Conservation (phyloP, 257 asterid species). For the Lavandula angustifolia region DNA sequence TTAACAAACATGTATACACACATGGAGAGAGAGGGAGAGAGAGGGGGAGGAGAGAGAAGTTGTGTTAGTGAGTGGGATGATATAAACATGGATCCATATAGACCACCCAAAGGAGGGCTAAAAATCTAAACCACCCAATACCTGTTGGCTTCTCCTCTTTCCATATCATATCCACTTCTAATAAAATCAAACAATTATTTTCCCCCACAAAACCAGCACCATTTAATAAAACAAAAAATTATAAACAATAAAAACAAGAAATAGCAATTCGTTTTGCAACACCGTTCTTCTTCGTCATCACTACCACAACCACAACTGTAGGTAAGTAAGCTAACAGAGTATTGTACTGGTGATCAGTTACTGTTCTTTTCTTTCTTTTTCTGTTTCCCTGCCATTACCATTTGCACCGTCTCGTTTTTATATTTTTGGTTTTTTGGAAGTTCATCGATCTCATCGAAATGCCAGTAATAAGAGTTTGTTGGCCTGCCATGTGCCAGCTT, state of each 20-base stretch:
- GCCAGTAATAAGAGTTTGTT: background rate
- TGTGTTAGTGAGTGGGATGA: constrained; percentile 14
- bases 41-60: background rate
- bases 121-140: constrained; percentile 65
- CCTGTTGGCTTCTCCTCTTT: constrained; percentile 34
- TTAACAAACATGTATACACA: no score
- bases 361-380: no score
- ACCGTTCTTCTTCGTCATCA: background rate
- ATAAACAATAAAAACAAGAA: background rate
- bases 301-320: background rate
- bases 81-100: constrained; percentile 29
- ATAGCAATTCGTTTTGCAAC: no score
- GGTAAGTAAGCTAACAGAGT: background rate
- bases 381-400: no score
- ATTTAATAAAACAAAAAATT: no score
- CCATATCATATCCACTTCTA: constrained; percentile 15
- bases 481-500: background rate
- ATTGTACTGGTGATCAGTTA: no score
- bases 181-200: background rate
- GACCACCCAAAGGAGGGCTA: constrained; percentile 56
- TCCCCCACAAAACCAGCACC: background rate
- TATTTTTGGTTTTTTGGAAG: background rate
- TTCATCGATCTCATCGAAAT: constrained; percentile 35
- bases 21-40: background rate
- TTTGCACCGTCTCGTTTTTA: background rate